Evolutionary conservation across 2,329 filamentous ascomycete genomes (phyloP), one percentile per base, ranked within the genome.

Genomic region (Blastomyces percursus): DNA sequence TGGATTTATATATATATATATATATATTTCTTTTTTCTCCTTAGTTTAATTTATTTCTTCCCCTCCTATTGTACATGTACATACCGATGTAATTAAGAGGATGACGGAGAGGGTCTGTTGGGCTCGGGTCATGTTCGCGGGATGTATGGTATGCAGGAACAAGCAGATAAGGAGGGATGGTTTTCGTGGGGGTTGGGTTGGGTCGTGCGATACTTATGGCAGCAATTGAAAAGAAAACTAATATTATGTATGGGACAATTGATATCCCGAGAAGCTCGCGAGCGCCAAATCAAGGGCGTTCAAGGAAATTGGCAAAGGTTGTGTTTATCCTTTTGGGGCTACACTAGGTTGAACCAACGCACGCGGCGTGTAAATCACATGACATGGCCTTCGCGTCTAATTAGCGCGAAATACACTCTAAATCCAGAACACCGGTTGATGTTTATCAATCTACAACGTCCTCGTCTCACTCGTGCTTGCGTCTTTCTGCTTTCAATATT

Each of bases 61-160:
- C 38, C 38, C 38, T 16, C 14, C 6, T 46, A 19, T 44, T 44
- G n/a, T n/a, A n/a, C 27, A 2, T 30, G n/a, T 46, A 35, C 85
- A 70, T 87, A 96, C 92, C 46, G 92, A 96, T 71, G 90, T 90
- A 77, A 94, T 84, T 69, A 96, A 83, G 71, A 96, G 86, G 72
- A 86, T 87, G 72, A 96, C 82, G 65, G 91, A 96, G 74, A 96
- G 87, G 67, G 90, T 93, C 78, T 97, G 92, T 76, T 90, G 87
- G 27, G 94, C 94, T 78, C 92, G 91, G 69, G 94, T 96, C 94
- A 97, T 97, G 8, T 50, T 63, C 27, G 11, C 19, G 24, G 21
- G 42, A 35, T 35, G 44, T 30, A 30, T 30, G 27, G n/a, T 56
- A 56, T 19, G 32, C 40, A 24, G 7, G n/a, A 9, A 48, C 8